Percentiles rank a stretch among this genome's conserved stretches.
These are phyloP conservation scores for Diatrype stigma DNA, from an alignment of 2,329 filamentous ascomycete species.

Conservation along the genomic window DNA sequence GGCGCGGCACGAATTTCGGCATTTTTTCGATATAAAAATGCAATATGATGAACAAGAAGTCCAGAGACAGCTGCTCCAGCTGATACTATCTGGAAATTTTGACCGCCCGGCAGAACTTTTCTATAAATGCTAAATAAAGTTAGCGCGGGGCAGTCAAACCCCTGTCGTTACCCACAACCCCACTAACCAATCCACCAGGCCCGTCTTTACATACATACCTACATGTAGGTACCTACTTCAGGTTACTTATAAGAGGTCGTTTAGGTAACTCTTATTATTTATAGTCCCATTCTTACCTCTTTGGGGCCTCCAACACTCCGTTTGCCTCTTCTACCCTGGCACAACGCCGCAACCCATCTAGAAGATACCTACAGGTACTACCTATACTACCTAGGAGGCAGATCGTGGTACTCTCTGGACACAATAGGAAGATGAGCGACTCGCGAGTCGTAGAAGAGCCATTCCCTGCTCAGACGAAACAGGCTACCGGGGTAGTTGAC, in stretches of 20 bases:
- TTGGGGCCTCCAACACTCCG: neutral
- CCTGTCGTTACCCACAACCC: neutral
- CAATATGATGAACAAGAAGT: conserved; percentile 10
- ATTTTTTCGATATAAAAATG: conserved; percentile 29
- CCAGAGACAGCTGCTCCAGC: conserved; percentile 3
- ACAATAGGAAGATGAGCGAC: conserved; percentile 34
- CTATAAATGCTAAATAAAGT: conserved; percentile 1
- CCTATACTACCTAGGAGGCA: neutral
- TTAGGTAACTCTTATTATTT: too few species aligned
- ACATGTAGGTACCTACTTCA: too few species aligned
- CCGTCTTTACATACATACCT: too few species aligned
- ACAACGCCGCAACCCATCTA: too few species aligned
- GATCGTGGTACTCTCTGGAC: conserved; percentile 13
- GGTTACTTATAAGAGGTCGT: too few species aligned
- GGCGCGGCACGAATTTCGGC: conserved; percentile 57
- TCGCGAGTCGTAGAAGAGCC: conserved; percentile 44
- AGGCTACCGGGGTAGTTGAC: conserved; percentile 58
- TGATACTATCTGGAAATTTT: conserved; percentile 21
- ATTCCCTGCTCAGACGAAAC: conserved; percentile 65
- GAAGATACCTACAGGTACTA: too few species aligned
- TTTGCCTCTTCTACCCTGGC: too few species aligned
- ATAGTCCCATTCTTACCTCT: too few species aligned
- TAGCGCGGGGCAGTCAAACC: conserved; percentile 21
- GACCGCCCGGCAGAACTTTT: conserved; percentile 28
- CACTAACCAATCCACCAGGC: too few species aligned